These are phyloP conservation scores for Phytophthora foliorum DNA, from an alignment of 352 stramenopile genomes.

Conservation along the genomic window DNA sequence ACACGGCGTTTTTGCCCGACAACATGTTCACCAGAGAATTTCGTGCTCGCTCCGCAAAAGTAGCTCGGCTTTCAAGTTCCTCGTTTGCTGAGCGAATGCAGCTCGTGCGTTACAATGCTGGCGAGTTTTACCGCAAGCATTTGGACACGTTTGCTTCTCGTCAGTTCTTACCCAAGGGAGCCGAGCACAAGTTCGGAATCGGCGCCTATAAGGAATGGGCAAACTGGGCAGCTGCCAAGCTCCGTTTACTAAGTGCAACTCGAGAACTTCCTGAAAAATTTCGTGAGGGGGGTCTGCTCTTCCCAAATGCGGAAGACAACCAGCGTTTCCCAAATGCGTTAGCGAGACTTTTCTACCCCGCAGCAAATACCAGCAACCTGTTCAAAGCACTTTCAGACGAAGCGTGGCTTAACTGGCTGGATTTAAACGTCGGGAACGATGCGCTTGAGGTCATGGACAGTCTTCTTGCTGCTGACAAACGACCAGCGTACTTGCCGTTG, in stretches of 20 bases:
- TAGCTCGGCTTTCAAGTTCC: conserved; percentile 71
- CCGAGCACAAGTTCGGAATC: conserved; percentile 41
- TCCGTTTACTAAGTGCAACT: conserved; percentile 46
- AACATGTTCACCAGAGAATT: conserved; percentile 78
- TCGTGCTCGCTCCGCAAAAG: conserved; percentile 57
- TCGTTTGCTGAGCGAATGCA: conserved; percentile 76
- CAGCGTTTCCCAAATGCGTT: conserved; percentile 71
- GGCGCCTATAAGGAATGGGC: conserved; percentile 78
- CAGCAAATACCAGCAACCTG: conserved; percentile 57
- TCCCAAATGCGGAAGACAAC: conserved; percentile 61
- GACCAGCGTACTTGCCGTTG: conserved; percentile 66
- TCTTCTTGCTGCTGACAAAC: conserved; percentile 31
- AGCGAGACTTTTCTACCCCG: conserved; percentile 61
- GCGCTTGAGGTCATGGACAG: conserved; percentile 48
- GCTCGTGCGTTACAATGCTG: conserved; percentile 76
- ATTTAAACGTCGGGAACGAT: conserved; percentile 68
- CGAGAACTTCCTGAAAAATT: conserved; percentile 59
- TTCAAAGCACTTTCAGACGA: conserved; percentile 68
- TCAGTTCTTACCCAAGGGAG: conserved; percentile 66
- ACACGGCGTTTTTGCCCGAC: conserved; percentile 84
- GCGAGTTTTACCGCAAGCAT: conserved; percentile 86
- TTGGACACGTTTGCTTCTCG: conserved; percentile 82
- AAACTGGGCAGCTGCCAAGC: conserved; percentile 57
- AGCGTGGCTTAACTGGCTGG: conserved; percentile 71
- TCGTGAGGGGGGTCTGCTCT: conserved; percentile 61